Evolutionary conservation across 129 eudicot species (phyloP).

Genomic region (Artemisia annua): DNA sequence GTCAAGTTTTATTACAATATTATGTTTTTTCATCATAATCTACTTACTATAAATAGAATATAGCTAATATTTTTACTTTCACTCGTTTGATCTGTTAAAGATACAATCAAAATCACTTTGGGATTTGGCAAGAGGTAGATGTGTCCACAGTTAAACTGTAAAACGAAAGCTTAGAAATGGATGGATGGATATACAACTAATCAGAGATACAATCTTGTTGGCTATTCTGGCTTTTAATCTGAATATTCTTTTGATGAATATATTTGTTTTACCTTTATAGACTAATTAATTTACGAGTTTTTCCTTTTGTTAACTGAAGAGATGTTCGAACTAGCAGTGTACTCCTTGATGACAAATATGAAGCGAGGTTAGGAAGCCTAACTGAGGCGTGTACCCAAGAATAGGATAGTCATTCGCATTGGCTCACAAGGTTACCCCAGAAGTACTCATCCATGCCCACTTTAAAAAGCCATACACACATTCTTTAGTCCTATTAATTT

Average conservation of each 20-base stretch:
- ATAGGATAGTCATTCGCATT: conserved; percentile 55
- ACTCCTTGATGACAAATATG: conserved; percentile 81
- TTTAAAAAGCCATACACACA: too few relatives aligned
- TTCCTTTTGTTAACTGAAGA: too few relatives aligned
- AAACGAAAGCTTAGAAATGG: too few relatives aligned
- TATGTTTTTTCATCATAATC: background rate
- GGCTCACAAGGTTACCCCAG: conserved; percentile 65
- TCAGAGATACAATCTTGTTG: too few relatives aligned
- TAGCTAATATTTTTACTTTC: background rate
- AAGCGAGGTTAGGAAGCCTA: conserved; percentile 85
- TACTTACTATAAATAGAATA: background rate
- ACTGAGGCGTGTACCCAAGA: conserved; percentile 71
- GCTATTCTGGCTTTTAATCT: too few relatives aligned
- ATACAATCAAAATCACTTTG: background rate
- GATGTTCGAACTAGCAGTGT: too few relatives aligned
- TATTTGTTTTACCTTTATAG: too few relatives aligned
- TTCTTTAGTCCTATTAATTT: background rate
- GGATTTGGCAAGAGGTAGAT: background rate
- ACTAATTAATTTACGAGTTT: too few relatives aligned
- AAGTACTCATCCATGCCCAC: conserved; percentile 30
- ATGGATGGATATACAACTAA: too few relatives aligned
- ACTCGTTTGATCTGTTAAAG: background rate
- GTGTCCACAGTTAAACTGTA: too few relatives aligned
- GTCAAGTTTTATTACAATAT: background rate
- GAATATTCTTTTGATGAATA: too few relatives aligned